These are phyloP conservation scores for Solanum pimpinellifolium DNA, from an alignment of 257 asterid species.

Conservation along the genomic window DNA sequence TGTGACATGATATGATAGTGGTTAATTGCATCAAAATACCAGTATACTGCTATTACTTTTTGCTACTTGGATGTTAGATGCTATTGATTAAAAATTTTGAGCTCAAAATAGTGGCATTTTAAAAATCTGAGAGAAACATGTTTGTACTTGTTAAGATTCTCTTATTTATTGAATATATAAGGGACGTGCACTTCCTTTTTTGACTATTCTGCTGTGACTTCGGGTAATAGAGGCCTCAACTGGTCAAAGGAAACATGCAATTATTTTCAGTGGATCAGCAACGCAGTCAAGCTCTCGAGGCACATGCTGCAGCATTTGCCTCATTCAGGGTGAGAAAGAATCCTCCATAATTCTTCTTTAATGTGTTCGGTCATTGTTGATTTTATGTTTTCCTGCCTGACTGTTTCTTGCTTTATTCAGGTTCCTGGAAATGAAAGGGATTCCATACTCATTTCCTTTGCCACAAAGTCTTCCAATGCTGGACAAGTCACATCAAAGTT, in stretches of 20 bases:
- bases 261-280: slow-evolving; percentile 94
- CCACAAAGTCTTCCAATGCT: slow-evolving; percentile 68
- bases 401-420: slow-evolving; percentile 26
- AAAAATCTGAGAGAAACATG: background rate
- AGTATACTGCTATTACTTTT: background rate
- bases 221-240: slow-evolving; percentile 69
- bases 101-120: background rate
- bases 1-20: background rate
- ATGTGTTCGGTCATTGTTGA: background rate
- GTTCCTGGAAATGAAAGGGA: slow-evolving; percentile 87
- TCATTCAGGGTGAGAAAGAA: slow-evolving; percentile 49
- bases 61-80: background rate
- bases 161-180: background rate
- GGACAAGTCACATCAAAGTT: slow-evolving; percentile 84
- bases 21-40: background rate
- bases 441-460: slow-evolving; percentile 89
- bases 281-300: slow-evolving; percentile 98
- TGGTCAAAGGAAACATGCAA: slow-evolving; percentile 97
- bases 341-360: background rate
- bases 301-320: slow-evolving; percentile 97
- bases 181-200: background rate
- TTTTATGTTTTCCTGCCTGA: background rate
- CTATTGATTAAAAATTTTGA: background rate
- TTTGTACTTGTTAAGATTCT: background rate
- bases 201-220: background rate